Evolutionary conservation across 805 yeast species (phyloP).

Genomic region (Nakazawaea sp.): DNA sequence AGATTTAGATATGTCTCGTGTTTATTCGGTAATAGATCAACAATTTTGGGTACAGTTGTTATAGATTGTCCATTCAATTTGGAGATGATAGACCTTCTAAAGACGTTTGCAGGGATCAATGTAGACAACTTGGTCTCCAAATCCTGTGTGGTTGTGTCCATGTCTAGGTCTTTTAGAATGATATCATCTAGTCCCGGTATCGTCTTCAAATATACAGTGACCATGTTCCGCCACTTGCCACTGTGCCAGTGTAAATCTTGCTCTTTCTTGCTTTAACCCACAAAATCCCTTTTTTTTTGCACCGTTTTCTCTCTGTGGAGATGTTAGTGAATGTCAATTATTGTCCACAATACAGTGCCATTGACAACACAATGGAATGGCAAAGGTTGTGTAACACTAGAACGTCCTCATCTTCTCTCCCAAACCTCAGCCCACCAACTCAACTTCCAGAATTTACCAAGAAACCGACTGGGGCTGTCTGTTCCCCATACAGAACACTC

Average conservation of each 20-base stretch:
- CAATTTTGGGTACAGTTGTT: conserved; percentile 1
- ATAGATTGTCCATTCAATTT: conserved; percentile 8
- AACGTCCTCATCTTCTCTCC: no score
- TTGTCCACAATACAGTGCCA: no score
- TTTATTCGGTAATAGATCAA: not conserved
- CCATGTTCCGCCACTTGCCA: conserved; percentile 2
- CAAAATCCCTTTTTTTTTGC: no score
- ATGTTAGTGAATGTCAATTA: no score
- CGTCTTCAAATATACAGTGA: conserved; percentile 1
- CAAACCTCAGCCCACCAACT: no score
- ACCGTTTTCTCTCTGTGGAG: no score
- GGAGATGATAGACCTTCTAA: not conserved
- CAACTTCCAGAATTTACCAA: no score
- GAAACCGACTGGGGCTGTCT: no score
- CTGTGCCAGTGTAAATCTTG: not conserved
- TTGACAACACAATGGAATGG: no score
- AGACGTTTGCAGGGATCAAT: not conserved
- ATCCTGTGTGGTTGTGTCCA: conserved; percentile 1
- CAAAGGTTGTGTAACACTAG: no score
- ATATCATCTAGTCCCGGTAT: conserved; percentile 7
- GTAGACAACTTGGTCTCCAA: not conserved
- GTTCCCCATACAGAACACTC: no score
- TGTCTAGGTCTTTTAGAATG: not conserved
- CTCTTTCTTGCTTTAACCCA: not conserved
- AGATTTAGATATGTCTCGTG: conserved; percentile 1